phyloP scores from a whole-genome alignment of 352 stramenopile genomes.

The Phytophthora podocarpi region DNA sequence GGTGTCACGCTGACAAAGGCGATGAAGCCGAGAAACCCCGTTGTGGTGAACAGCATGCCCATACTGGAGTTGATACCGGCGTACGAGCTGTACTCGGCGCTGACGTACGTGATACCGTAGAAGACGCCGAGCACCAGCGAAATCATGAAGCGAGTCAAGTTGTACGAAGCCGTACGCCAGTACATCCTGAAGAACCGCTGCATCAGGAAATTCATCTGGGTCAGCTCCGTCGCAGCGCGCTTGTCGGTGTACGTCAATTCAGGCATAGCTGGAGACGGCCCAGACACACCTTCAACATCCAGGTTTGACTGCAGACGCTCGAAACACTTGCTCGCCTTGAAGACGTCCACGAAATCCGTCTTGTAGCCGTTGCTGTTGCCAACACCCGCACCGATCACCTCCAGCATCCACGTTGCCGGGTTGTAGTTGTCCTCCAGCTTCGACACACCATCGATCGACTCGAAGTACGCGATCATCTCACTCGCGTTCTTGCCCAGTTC shows the following conservation, averaged over 20 bases:
- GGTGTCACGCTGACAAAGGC: constrained; percentile 69
- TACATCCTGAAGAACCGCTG: constrained; percentile 68
- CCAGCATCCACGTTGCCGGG: constrained; percentile 54
- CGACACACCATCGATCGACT: constrained; percentile 37
- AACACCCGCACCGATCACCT: constrained; percentile 53
- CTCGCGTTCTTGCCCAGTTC: constrained; percentile 45
- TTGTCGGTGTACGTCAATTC: constrained; percentile 42
- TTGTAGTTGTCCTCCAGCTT: constrained; percentile 76
- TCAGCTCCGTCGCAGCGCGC: constrained; percentile 21
- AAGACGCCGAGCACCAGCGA: constrained; percentile 26
- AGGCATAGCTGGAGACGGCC: constrained; percentile 29
- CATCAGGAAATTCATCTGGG: constrained; percentile 45
- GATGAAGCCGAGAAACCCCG: constrained; percentile 71
- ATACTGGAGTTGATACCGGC: constrained; percentile 34
- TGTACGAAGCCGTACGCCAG: constrained; percentile 59
- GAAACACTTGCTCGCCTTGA: constrained; percentile 35
- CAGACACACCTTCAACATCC: constrained; percentile 36
- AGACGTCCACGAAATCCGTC: constrained; percentile 44
- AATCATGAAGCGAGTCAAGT: constrained; percentile 48
- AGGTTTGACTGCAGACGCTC: constrained; percentile 34
- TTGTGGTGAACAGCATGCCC: constrained; percentile 71
- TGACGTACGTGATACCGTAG: constrained; percentile 29
- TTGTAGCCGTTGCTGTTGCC: constrained; percentile 29
- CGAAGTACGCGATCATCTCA: constrained; percentile 38
- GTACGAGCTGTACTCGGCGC: constrained; percentile 28